Base-by-base conservation (phyloP, 2,329 filamentous ascomycete genomes). In the Cytospora chrysosperma region DNA sequence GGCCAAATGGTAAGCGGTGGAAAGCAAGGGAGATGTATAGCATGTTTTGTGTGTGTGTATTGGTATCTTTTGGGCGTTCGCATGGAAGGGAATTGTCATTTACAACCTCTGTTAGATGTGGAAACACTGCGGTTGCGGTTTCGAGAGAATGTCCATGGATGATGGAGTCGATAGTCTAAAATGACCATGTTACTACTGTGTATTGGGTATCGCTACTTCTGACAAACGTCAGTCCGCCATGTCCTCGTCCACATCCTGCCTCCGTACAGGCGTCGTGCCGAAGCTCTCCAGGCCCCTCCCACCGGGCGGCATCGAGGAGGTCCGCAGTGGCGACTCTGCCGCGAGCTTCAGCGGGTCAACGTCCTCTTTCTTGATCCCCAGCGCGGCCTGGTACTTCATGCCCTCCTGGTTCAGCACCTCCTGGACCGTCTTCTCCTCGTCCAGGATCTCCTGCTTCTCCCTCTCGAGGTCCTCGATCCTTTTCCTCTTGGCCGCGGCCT, bases 351-450 rank as follows among this genome's bases (percentile, higher is more conserved):
- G 15, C 4, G 70, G 67, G 57, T 70, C 67, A 13, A 66, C 61
- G 17, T 54, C 19, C 32, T 60, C 64, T 9, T 32, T 59, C 54
- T 51, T 65, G 30, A 62, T 68, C 0, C 75, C 77, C 69, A 82
- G 75, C 0, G 75, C 77, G 19, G 80, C 75, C 64, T 82, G 78
- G 56, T 84, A 84, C 67, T 82, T 83, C 65, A 91, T 87, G 0
- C 91, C 93, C 0, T 92, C 91, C 73, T 95, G 89, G 72, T 92
- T 89, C 59, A 98, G 78, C 61, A 96, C 78, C 24, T 83, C 82
- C 75, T 97, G 93, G 0, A 97, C 89, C 74, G 95, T 91, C 6
- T 81, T 83, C 75, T 97, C 91, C 63, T 92, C 82, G 66, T 83
- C 80, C 5, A 83, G 76, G 50, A 97, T 83, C 32, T 90, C 85